Conservation (phyloP, 164 flowering plant species). For the Euptelea pleiosperma region DNA sequence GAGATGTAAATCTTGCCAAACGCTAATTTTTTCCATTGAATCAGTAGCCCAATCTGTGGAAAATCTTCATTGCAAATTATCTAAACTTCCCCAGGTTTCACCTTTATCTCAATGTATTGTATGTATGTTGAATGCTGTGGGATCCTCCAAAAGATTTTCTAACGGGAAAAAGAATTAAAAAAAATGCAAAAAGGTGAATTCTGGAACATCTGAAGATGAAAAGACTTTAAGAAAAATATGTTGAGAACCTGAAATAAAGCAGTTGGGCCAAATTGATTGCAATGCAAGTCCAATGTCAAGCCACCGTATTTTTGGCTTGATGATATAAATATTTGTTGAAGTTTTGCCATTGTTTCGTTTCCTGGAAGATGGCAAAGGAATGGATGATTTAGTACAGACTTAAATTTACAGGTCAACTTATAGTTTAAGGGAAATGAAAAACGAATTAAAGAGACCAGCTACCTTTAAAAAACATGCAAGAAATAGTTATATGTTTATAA, state of each 20-base stretch:
- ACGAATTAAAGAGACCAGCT: background rate
- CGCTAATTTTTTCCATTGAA: no score
- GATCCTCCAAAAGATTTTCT: background rate
- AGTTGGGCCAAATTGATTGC: slow-evolving; percentile 88
- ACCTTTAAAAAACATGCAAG: background rate
- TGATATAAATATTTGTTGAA: slow-evolving; percentile 55
- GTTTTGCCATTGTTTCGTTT: slow-evolving; percentile 82
- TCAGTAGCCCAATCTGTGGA: no score
- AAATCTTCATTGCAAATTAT: no score
- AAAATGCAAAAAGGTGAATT: background rate
- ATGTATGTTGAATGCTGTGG: background rate
- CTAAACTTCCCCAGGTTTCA: no score
- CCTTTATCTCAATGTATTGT: background rate
- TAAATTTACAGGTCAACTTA: background rate
- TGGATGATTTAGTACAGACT: background rate
- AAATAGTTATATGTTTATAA: no score
- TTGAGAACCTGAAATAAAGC: slow-evolving; percentile 77
- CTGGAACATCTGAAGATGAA: slow-evolving; percentile 1
- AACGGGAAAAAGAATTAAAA: no score
- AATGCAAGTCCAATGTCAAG: slow-evolving; percentile 81
- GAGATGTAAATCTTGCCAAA: no score
- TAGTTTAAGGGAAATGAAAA: no score
- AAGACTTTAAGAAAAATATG: background rate
- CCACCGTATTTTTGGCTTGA: slow-evolving; percentile 77
- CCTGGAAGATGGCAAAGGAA: slow-evolving; percentile 39